Base-by-base conservation (phyloP, 2,329 filamentous ascomycete genomes). In the Calonectria pteridis region DNA sequence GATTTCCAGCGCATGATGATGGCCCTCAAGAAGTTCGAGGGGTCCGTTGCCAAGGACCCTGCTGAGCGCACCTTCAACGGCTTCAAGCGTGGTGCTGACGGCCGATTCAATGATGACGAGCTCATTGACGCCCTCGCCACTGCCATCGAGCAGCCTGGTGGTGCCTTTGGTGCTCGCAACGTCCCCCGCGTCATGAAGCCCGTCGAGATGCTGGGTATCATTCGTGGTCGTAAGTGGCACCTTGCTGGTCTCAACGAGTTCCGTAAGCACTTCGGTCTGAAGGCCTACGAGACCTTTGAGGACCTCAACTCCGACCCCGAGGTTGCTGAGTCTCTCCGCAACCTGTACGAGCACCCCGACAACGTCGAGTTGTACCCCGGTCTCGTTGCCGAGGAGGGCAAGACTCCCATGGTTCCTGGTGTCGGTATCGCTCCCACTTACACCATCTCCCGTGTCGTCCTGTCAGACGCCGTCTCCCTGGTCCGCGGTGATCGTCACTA, bases 181-280 rank as follows among this genome's bases (percentile, higher is more conserved):
- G 93, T 96, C 0, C 95, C 95, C 0, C 89, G 91, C 28, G 90
- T 93, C 35, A 90, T 97, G 88, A 91, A 92, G 76, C 91, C 93
- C 1, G 90, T 97, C 20, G 94, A 97, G 83, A 93, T 97, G 43
- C 87, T 97, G 9, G 94, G 94, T 53, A 97, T 97, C 71, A 88
- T 94, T 62, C 94, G 95, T 74, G 91, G 93, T 4, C 89, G 95
- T 58, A 89, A 90, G 69, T 97, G 95, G 95, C 93, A 95, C 74
- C 85, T 95, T 11, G 93, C 93, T 0, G 93, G 93, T 0, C 87
- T 97, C 74, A 97, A 97, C 81, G 95, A 97, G 85, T 97, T 97
- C 87, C 90, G 95, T 67, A 93, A 94, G 82, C 94, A 95, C 85
- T 96, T 96, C 78, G 92, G 93, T 2, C 87, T 98, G 7, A 94